These are phyloP conservation scores for Cryptosporidium parvum DNA, from an alignment of 169 alveolate species.

Conservation along the genomic window DNA sequence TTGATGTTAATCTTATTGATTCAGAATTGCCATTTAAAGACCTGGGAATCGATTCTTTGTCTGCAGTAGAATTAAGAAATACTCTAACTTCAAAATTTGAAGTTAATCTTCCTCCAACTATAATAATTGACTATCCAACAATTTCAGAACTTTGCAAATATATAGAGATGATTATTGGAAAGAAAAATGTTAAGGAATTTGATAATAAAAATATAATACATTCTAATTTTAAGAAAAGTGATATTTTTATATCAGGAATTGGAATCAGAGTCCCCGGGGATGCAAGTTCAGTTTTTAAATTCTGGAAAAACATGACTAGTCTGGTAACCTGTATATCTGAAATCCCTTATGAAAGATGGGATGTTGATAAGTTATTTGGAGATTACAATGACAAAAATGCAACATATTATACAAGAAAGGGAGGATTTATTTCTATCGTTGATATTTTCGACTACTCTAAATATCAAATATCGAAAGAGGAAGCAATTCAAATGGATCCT, in stretches of 20 bases:
- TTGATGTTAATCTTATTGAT: slow-evolving; percentile 10
- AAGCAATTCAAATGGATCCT: slow-evolving; percentile 69
- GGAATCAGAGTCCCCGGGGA: slow-evolving; percentile 80
- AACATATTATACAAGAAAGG: slow-evolving; percentile 59
- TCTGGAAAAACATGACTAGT: slow-evolving; percentile 76
- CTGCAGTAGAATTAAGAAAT: slow-evolving; percentile 87
- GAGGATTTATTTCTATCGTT: slow-evolving; percentile 59
- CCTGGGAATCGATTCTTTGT: slow-evolving; percentile 85
- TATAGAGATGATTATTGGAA: slow-evolving; percentile 45
- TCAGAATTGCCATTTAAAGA: slow-evolving; percentile 80
- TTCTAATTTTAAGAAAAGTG: background rate
- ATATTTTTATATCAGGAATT: slow-evolving; percentile 76
- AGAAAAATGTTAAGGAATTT: background rate
- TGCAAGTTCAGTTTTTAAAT: slow-evolving; percentile 42
- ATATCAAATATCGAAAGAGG: slow-evolving; percentile 69
- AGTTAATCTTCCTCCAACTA: slow-evolving; percentile 78
- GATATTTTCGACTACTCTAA: slow-evolving; percentile 54
- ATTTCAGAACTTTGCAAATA: slow-evolving; percentile 72
- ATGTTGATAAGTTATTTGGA: slow-evolving; percentile 45
- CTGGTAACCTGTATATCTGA: slow-evolving; percentile 75
- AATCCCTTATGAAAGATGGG: slow-evolving; percentile 80
- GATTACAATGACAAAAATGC: slow-evolving; percentile 9
- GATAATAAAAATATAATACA: background rate
- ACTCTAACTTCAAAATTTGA: slow-evolving; percentile 79
- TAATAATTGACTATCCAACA: slow-evolving; percentile 81